A percentile compares a stretch with the other conserved stretches of the same genome.
These are phyloP conservation scores for Lipomyces oligophaga DNA, from an alignment of 805 yeast genomes.

Conservation along the genomic window DNA sequence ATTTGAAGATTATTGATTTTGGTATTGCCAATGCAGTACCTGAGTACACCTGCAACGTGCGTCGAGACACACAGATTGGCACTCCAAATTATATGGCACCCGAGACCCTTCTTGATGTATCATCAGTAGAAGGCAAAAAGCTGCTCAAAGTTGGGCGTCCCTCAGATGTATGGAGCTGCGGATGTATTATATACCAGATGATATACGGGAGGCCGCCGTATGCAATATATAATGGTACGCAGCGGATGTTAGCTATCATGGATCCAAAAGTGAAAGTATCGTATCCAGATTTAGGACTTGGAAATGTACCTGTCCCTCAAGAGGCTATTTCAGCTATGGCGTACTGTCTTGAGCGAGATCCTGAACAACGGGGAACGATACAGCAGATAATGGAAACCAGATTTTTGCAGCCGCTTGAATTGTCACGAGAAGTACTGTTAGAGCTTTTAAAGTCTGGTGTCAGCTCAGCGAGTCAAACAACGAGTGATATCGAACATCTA, in stretches of 20 bases:
- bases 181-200: conserved; percentile 94
- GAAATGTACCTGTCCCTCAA: conserved; percentile 60
- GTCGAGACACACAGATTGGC: conserved; percentile 87
- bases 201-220: conserved; percentile 91
- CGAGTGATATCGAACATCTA: too few species aligned
- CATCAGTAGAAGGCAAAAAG: conserved; percentile 40
- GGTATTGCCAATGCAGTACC: conserved; percentile 89
- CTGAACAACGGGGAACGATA: conserved; percentile 60
- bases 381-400: conserved; percentile 57
- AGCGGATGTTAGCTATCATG: conserved; percentile 77
- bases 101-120: conserved; percentile 73
- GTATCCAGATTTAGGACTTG: conserved; percentile 60
- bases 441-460: too few species aligned
- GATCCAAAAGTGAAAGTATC: conserved; percentile 71
- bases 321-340: conserved; percentile 68
- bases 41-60: conserved; percentile 84
- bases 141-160: conserved; percentile 81
- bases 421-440: conserved; percentile 60
- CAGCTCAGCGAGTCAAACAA: too few species aligned
- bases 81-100: conserved; percentile 99
- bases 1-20: conserved; percentile 85
- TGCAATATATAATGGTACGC: conserved; percentile 70
- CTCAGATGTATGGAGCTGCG: conserved; percentile 97
- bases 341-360: conserved; percentile 69
- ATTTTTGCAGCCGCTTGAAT: conserved; percentile 71